These are phyloP conservation scores for Lentinus brumalis DNA, from an alignment of 768 basidiomycete species.

Conservation along the genomic window DNA sequence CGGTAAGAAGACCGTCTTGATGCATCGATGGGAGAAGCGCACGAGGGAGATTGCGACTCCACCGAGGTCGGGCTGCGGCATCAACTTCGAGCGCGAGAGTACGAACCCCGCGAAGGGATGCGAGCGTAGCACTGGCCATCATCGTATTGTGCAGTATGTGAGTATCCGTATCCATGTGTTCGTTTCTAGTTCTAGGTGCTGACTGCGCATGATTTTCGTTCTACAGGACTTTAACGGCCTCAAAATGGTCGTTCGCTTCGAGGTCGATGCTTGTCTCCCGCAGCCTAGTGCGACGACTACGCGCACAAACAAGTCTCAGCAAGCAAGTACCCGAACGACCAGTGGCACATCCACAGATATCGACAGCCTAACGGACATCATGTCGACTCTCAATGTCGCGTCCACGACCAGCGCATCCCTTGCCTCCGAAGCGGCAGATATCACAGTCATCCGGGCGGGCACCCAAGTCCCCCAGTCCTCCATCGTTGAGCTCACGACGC, in stretches of 20 bases:
- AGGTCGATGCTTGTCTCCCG: slow-evolving; percentile 31
- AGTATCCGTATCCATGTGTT: not conserved
- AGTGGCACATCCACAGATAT: slow-evolving; percentile 2
- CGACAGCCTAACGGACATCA: slow-evolving; percentile 25
- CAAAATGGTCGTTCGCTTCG: slow-evolving; percentile 29
- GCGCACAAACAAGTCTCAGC: not conserved
- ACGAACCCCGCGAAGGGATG: slow-evolving; percentile 21
- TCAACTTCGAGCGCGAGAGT: slow-evolving; percentile 52
- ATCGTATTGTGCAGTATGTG: slow-evolving; percentile 29
- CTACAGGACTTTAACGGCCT: slow-evolving; percentile 24
- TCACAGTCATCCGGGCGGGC: slow-evolving; percentile 30
- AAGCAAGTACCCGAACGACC: not conserved
- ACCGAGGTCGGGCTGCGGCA: slow-evolving; percentile 48
- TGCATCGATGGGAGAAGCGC: slow-evolving; percentile 60
- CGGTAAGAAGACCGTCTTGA: slow-evolving; percentile 57
- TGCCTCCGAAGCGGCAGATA: not conserved
- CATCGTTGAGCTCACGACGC: slow-evolving; percentile 33
- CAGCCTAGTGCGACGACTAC: not conserved
- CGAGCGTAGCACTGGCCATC: slow-evolving; percentile 20
- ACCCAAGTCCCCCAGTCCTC: slow-evolving; percentile 37
- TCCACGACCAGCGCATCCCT: not conserved
- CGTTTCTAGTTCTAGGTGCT: not conserved
- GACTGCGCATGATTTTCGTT: not conserved
- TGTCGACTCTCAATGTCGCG: slow-evolving; percentile 20
- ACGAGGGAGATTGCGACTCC: slow-evolving; percentile 22